phyloP scores from a whole-genome alignment of 495 filamentous ascomycete species.

The Achaetomiella virescens region DNA sequence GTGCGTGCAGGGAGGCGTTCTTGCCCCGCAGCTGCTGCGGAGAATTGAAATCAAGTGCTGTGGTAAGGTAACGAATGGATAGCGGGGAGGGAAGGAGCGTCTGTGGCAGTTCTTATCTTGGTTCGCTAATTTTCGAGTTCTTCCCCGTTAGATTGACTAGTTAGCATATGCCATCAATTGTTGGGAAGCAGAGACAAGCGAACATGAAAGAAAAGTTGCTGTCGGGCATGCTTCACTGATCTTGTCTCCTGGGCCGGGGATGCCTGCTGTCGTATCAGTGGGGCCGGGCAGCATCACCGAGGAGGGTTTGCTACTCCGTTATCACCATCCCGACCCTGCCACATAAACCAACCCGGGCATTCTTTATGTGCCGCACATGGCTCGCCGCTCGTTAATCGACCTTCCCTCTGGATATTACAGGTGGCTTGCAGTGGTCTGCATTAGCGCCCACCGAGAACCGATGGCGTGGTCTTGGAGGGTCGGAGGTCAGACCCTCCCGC shows the following conservation, averaged over 20 bases:
- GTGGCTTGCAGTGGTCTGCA: conserved; percentile 2
- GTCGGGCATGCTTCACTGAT: background rate
- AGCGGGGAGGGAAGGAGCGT: too few relatives aligned
- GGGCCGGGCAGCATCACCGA: background rate
- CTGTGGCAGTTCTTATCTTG: too few relatives aligned
- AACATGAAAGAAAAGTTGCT: background rate
- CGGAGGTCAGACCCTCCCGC: background rate
- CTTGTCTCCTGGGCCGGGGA: background rate
- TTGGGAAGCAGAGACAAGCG: too few relatives aligned
- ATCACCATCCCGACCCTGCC: too few relatives aligned
- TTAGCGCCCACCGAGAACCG: conserved; percentile 16
- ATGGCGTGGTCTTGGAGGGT: conserved; percentile 9
- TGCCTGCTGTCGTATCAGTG: background rate
- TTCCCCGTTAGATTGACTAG: too few relatives aligned
- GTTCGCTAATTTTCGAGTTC: too few relatives aligned
- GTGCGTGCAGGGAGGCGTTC: too few relatives aligned
- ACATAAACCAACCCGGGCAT: background rate
- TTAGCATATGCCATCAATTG: too few relatives aligned
- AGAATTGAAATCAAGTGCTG: too few relatives aligned
- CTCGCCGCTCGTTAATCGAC: background rate
- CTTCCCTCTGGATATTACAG: conserved; percentile 1
- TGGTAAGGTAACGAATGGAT: too few relatives aligned
- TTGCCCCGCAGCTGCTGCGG: too few relatives aligned
- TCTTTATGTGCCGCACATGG: background rate
- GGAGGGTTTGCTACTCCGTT: too few relatives aligned